Evolutionary conservation across 2,329 filamentous ascomycete genomes (phyloP), one percentile per base, ranked within the genome.

Genomic region (Fusarium secorum): DNA sequence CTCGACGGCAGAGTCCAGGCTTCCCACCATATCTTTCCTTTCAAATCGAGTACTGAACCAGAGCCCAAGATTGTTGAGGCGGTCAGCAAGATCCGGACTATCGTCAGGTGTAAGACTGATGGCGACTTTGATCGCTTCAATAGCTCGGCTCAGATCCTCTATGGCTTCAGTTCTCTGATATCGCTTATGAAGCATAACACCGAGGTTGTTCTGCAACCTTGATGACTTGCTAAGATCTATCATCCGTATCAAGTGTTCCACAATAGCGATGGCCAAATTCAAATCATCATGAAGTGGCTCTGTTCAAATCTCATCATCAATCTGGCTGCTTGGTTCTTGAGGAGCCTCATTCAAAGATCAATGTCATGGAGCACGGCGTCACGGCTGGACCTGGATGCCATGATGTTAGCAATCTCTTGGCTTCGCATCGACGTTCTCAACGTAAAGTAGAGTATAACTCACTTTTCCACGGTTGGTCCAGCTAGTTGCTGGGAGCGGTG

Each of bases 381-480:
- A 33, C 30, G 30, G 4, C 28, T 49, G 11, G n/a, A 11, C 5
- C 46, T 33, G 7, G 11, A 24, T 18, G 10, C 3, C 13, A 30
- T 22, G 7, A 10, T 9, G n/a, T 49, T 14, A 33, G 17, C 30
- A 22, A 32, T 32, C 10, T 49, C 3, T 18, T 24, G 1, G 2
- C 5, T 33, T 13, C 7, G 9, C 6, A 28, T 15, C 14, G 17
- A 11, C 15, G 6, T n/a, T 15, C 6, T 46, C 7, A 28, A 1
- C 4, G 26, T 2, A 28, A 28, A n/a, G 20, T 30, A 30, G 20
- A n/a, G 13, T 14, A 17, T 7, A 18, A 20, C n/a, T 33, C 17
- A 49, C 46, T 15, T 6, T 5, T 24, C n/a, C 2, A 4, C 3
- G 7, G 5, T 13, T 18, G 0, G 7, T 24, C 30, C 15, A 7